Evolutionary conservation across 1,284 basidiomycete genomes (phyloP).

Genomic region (Sphagnurus paluster): DNA sequence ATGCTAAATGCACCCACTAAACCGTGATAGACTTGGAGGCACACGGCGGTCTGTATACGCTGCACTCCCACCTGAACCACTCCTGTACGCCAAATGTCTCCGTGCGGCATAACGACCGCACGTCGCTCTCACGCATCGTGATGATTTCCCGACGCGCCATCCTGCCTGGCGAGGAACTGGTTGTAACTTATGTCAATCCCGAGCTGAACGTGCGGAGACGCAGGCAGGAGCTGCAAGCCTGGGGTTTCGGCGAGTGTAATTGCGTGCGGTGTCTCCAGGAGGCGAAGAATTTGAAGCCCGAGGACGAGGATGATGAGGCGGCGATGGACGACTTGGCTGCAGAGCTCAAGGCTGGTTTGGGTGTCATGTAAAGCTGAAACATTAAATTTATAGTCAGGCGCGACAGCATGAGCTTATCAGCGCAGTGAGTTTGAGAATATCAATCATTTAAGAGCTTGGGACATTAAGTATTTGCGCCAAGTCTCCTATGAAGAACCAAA

Average conservation of each 20-base stretch:
- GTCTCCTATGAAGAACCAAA: no score
- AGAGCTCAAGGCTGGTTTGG: conserved; percentile 23
- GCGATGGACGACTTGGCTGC: conserved; percentile 17
- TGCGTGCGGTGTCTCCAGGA: conserved; percentile 68
- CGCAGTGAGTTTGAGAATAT: no score
- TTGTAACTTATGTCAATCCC: conserved; percentile 81
- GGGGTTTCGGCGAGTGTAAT: conserved; percentile 73
- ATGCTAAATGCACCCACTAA: neutral
- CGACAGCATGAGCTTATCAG: no score
- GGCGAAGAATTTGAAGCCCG: conserved; percentile 19
- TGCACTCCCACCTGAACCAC: conserved; percentile 90
- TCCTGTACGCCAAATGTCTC: conserved; percentile 78
- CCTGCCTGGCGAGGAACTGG: conserved; percentile 70
- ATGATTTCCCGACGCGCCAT: conserved; percentile 71
- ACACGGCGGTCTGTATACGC: conserved; percentile 82
- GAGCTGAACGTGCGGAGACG: conserved; percentile 51
- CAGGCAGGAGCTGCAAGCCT: conserved; percentile 60
- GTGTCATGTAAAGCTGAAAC: conserved; percentile 22
- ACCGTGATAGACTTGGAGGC: conserved; percentile 71
- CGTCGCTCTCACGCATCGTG: conserved; percentile 66
- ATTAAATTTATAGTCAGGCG: no score
- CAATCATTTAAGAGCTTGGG: no score
- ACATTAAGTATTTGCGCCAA: no score
- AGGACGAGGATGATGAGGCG: conserved; percentile 21
- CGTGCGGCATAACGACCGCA: conserved; percentile 68